Evolutionary conservation across 306 rosid genomes (phyloP).

Genomic region (Sphenostylis stenocarpa): DNA sequence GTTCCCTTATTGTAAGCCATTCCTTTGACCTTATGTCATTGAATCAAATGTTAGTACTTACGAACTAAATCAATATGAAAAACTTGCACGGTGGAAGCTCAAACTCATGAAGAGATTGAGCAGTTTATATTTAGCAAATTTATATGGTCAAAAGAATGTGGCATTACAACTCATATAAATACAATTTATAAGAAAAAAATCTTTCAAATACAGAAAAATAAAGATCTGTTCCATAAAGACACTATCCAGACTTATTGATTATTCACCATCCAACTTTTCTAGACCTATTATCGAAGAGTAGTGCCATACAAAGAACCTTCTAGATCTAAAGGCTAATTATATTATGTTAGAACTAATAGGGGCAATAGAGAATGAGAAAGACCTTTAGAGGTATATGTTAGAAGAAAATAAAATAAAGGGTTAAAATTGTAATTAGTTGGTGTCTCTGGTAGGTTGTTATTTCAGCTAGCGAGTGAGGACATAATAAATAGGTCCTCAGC

Average conservation of each 20-base stretch:
- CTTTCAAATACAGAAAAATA: neutral
- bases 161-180: neutral
- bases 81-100: conserved; percentile 19
- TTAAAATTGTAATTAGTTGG: no score
- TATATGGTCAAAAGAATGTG: neutral
- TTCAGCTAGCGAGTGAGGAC: no score
- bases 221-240: neutral
- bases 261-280: neutral
- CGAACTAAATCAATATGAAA: conserved; percentile 17
- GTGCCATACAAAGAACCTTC: conserved; percentile 4
- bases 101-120: neutral
- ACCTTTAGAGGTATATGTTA: no score
- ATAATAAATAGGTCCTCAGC: no score
- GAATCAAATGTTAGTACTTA: conserved; percentile 29
- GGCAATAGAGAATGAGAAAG: no score
- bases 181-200: no score
- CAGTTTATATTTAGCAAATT: conserved; percentile 11
- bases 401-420: no score
- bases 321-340: conserved; percentile 14
- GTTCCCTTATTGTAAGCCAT: conserved; percentile 84
- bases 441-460: no score
- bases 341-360: no score
- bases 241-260: neutral
- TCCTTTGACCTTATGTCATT: conserved; percentile 74
- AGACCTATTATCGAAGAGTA: conserved; percentile 15